Conservation (phyloP, 768 basidiomycete species). For the Leccinum rimulosum region DNA sequence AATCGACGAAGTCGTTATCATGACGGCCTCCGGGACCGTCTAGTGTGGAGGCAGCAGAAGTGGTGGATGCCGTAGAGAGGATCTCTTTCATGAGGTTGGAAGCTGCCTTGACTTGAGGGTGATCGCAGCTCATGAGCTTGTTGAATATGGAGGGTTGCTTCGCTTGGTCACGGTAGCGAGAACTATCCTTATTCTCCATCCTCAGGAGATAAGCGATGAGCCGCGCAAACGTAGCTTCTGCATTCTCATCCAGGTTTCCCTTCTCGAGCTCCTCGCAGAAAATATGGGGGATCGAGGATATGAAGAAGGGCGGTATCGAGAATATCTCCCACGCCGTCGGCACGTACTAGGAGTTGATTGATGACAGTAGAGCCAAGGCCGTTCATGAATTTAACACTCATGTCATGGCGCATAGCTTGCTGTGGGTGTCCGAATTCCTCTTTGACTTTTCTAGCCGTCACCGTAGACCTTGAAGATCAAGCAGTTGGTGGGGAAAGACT, state of each 20-base stretch:
- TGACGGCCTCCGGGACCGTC: constrained; percentile 60
- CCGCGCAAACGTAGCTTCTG: constrained; percentile 43
- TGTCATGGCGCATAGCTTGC: constrained; percentile 39
- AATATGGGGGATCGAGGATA: constrained; percentile 53
- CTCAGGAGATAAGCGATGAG: constrained; percentile 49
- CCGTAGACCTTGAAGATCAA: too few species aligned
- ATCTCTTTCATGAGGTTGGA: constrained; percentile 43
- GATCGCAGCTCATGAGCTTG: constrained; percentile 23
- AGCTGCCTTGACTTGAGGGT: constrained; percentile 25
- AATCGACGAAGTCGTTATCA: constrained; percentile 65
- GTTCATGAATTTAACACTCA: constrained; percentile 41
- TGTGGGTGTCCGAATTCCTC: constrained; percentile 16
- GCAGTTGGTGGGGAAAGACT: too few species aligned
- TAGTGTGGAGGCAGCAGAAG: constrained; percentile 15
- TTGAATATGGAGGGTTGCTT: constrained; percentile 30
- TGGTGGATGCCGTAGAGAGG: constrained; percentile 26
- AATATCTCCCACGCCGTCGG: constrained; percentile 37
- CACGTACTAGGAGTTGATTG: constrained; percentile 34
- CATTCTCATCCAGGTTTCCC: constrained; percentile 32
- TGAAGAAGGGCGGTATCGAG: constrained; percentile 37
- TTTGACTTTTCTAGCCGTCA: too few species aligned
- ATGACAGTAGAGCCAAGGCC: constrained; percentile 37
- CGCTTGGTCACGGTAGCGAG: constrained; percentile 39
- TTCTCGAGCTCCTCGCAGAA: constrained; percentile 37
- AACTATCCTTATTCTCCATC: constrained; percentile 35